Evolutionary conservation across 768 basidiomycete species (phyloP).

Genomic region (Gyrodon lividus): DNA sequence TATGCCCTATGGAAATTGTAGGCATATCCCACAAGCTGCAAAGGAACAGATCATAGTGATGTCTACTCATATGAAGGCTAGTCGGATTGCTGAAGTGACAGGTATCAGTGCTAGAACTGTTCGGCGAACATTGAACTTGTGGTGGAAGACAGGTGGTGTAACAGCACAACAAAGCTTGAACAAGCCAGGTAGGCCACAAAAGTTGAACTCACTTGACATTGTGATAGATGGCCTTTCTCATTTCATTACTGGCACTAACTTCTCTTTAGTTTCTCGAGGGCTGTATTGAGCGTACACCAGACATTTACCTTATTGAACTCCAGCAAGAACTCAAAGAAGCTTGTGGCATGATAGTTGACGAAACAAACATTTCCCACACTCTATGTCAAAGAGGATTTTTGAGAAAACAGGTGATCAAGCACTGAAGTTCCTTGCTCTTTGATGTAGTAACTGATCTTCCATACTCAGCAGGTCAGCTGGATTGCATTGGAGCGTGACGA

Average conservation of each 20-base stretch:
- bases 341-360: constrained; percentile 19
- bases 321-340: constrained; percentile 16
- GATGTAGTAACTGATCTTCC: not conserved
- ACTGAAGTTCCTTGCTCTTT: no score
- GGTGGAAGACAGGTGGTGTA: not conserved
- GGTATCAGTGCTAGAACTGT: not conserved
- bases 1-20: not conserved
- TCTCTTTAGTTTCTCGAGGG: constrained; percentile 17
- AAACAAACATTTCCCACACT: constrained; percentile 16
- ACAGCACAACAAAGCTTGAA: not conserved
- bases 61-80: not conserved
- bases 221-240: not conserved
- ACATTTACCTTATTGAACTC: constrained; percentile 32
- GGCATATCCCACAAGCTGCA: not conserved
- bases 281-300: constrained; percentile 19
- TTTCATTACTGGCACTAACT: not conserved
- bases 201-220: not conserved
- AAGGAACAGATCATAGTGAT: not conserved
- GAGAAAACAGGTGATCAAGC: not conserved
- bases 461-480: not conserved
- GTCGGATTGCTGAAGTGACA: not conserved
- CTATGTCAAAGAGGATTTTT: not conserved
- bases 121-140: not conserved
- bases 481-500: constrained; percentile 4
- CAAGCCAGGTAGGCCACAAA: not conserved